A percentile compares a stretch with the other conserved stretches of the same genome.
phyloP scores from a whole-genome alignment of 23 red algal genomes.

The Gracilaria domingensis region DNA sequence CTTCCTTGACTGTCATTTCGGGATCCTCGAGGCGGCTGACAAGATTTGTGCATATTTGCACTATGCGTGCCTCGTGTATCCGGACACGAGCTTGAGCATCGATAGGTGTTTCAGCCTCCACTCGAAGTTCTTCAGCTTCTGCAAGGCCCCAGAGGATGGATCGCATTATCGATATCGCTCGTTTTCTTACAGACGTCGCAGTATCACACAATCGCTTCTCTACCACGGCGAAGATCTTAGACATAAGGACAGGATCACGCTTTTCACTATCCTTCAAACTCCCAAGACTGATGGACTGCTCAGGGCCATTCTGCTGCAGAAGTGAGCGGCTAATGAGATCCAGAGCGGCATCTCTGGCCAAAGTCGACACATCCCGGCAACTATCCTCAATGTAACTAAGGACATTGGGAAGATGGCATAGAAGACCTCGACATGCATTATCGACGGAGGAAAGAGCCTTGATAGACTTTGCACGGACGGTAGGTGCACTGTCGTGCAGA shows the following conservation, averaged over 20 bases:
- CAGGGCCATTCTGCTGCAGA: slow-evolving; percentile 1
- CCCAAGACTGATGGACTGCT: background rate
- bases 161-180: slow-evolving; percentile 64
- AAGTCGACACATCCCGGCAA: slow-evolving; percentile 66
- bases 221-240: slow-evolving; percentile 53
- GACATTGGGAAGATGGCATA: slow-evolving; percentile 40
- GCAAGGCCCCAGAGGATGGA: slow-evolving; percentile 45
- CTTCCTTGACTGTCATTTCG: slow-evolving; percentile 56
- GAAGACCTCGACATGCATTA: slow-evolving; percentile 27
- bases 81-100: background rate
- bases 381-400: slow-evolving; percentile 59
- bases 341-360: slow-evolving; percentile 61
- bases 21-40: slow-evolving; percentile 59
- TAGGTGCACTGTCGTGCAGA: slow-evolving; percentile 61
- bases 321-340: slow-evolving; percentile 68
- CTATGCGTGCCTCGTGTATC: slow-evolving; percentile 35
- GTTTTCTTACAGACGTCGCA: slow-evolving; percentile 67
- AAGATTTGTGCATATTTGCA: slow-evolving; percentile 57
- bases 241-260: slow-evolving; percentile 1
- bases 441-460: slow-evolving; percentile 59
- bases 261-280: background rate
- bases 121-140: background rate
- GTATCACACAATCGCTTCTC: slow-evolving; percentile 55
- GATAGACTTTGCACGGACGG: slow-evolving; percentile 70
- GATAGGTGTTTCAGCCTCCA: background rate